Base-by-base conservation (phyloP, 805 yeast species). In the Ogataea parapolymorpha region DNA sequence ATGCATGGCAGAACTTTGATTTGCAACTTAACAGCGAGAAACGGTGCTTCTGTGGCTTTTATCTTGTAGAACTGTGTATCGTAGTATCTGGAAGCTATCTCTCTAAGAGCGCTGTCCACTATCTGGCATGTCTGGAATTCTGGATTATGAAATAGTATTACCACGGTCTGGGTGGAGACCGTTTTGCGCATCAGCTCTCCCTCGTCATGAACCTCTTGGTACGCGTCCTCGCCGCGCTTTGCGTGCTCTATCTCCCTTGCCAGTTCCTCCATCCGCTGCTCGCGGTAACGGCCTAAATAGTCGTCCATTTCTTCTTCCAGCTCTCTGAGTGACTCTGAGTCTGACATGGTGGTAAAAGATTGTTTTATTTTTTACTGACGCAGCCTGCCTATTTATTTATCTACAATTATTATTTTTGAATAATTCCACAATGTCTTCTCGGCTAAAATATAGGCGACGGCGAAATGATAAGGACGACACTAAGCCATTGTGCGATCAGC, bases 1-100 rank as follows among this genome's bases (percentile, higher is more conserved):
- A 86, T 79, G 49, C 80, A 81, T 0, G 96, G 96, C 5, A 87
- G 66, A 9, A 82, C 79, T 55, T 82, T 77, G 36, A 88, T 70
- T 3, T 68, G 65, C 28, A 88, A 68, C 54, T 77, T 79, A 2
- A 77, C 63, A 4, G 79, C 87, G 32, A 88, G 64, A 54, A 87
- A 87, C 3, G 95, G 89, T 1, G 90, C 84, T 27, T 73, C 64
- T 26, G 68, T 74, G 0, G 85, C 95, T 40, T 72, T 67, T 4
- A 84, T 72, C 33, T 74, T 68, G 15, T 73, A 59, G 44, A 83
- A 76, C 42, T 67, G 69, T 1, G 85, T 67, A 2, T 67, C 64
- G 34, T 82, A 54, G 61, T 86, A 85, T 47, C 73, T 76, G 42
- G 70, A 70, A 1, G 91, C 79, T 6, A 86, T 53, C 14, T 59